phyloP scores from a whole-genome alignment of 2,329 filamentous ascomycete species.

The Clonostachys sp. region DNA sequence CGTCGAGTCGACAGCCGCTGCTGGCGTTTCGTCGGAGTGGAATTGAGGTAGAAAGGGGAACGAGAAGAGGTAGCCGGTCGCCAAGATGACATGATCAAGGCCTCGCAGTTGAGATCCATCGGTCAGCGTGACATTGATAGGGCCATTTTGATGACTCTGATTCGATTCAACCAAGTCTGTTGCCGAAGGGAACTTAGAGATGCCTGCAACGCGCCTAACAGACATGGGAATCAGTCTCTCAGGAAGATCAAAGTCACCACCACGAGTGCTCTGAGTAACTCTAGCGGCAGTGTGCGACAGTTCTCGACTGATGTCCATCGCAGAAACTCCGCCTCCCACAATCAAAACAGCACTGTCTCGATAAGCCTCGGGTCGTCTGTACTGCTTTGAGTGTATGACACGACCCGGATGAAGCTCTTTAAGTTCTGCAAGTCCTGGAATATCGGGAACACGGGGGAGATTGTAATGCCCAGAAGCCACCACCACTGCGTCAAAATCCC shows the following conservation, averaged over 20 bases:
- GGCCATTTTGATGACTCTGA: slow-evolving; percentile 28
- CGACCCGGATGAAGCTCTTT: slow-evolving; percentile 43
- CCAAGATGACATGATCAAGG: slow-evolving; percentile 59
- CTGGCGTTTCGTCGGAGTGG: slow-evolving; percentile 27
- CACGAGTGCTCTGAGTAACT: slow-evolving; percentile 46
- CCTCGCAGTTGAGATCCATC: slow-evolving; percentile 45
- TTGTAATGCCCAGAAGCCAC: slow-evolving; percentile 66
- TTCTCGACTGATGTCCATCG: slow-evolving; percentile 35
- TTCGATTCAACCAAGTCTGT: slow-evolving; percentile 3
- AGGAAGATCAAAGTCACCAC: slow-evolving; percentile 54
- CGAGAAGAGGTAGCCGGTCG: slow-evolving; percentile 65
- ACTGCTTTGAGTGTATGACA: slow-evolving; percentile 68
- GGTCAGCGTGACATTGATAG: slow-evolving; percentile 43
- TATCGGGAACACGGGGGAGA: slow-evolving; percentile 55
- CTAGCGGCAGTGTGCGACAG: slow-evolving; percentile 26
- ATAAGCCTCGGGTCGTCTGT: slow-evolving; percentile 57
- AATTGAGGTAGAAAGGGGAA: slow-evolving; percentile 57
- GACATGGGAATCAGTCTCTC: slow-evolving; percentile 46
- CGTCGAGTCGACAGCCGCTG: slow-evolving; percentile 41
- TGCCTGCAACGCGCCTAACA: slow-evolving; percentile 44
- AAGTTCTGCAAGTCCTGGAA: slow-evolving; percentile 54
- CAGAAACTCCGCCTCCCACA: slow-evolving; percentile 46
- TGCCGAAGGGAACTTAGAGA: slow-evolving; percentile 33
- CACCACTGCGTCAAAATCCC: slow-evolving; percentile 59
- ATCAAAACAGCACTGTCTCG: slow-evolving; percentile 44